phyloP scores from a whole-genome alignment of 139 green algal genomes.

The Raphidocelis subcapitata region DNA sequence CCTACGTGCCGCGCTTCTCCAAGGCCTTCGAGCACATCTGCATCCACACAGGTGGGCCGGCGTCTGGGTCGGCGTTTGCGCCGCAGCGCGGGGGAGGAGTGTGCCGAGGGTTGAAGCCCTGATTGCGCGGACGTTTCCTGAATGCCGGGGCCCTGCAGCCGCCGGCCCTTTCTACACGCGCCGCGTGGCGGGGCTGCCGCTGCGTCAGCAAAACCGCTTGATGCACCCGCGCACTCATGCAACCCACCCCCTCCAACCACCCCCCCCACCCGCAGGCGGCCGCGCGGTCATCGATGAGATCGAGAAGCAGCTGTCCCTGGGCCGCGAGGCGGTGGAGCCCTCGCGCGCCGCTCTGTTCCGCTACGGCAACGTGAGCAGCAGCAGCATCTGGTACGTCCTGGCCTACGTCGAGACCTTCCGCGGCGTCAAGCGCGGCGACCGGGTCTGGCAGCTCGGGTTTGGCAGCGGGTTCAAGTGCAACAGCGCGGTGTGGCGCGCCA shows the following conservation, averaged over 20 bases:
- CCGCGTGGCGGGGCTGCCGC: too few relatives aligned
- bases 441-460: constrained; percentile 94
- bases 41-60: constrained; percentile 83
- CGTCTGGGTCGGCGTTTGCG: too few relatives aligned
- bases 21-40: constrained; percentile 96
- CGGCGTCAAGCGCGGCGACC: constrained; percentile 64
- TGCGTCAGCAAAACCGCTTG: too few relatives aligned
- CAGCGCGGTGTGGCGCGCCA: constrained; percentile 82
- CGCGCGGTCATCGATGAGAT: constrained; percentile 94
- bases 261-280: constrained; percentile 42
- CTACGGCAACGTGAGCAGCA: constrained; percentile 84
- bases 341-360: constrained; percentile 77
- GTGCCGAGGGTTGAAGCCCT: too few relatives aligned
- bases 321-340: constrained; percentile 61
- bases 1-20: constrained; percentile 98
- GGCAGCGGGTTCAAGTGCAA: constrained; percentile 96
- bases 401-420: constrained; percentile 72
- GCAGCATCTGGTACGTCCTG: constrained; percentile 82
- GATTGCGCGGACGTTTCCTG: too few relatives aligned
- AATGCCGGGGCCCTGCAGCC: too few relatives aligned
- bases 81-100: too few relatives aligned
- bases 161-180: too few relatives aligned
- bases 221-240: too few relatives aligned
- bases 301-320: constrained; percentile 88
- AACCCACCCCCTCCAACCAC: too few relatives aligned